Conservation (phyloP, 305 asterid species). For the Fraxinus albicans region DNA sequence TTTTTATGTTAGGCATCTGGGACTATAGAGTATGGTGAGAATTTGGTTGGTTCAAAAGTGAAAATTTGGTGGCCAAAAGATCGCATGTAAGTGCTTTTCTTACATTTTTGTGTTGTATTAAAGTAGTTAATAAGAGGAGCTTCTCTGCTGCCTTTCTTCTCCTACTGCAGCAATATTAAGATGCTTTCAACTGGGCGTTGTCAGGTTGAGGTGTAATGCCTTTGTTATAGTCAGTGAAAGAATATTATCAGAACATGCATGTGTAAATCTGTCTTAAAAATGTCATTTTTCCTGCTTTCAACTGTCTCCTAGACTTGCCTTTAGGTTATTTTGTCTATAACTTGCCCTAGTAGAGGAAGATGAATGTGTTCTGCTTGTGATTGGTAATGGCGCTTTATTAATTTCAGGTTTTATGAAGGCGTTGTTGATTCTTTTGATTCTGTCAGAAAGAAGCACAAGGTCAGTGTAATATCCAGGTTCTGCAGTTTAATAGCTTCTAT, state of each 20-base stretch:
- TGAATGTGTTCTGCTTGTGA: slow-evolving; percentile 8
- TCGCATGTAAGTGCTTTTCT: slow-evolving; percentile 50
- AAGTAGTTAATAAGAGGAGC: slow-evolving; percentile 5
- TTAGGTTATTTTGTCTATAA: neutral
- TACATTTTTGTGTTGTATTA: neutral
- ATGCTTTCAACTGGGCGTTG: neutral
- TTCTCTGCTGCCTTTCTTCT: neutral
- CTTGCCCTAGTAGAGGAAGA: neutral
- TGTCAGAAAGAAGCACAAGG: slow-evolving; percentile 77
- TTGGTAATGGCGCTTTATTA: slow-evolving; percentile 18
- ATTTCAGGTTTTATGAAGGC: slow-evolving; percentile 83
- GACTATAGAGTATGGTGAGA: slow-evolving; percentile 40
- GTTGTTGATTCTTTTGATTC: slow-evolving; percentile 62
- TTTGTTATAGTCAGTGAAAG: neutral
- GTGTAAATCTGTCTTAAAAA: neutral
- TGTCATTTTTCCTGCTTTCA: neutral
- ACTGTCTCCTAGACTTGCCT: neutral
- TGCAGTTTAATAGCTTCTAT: neutral
- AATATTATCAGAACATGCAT: neutral
- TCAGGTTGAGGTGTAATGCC: neutral
- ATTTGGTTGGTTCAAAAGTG: slow-evolving; percentile 73
- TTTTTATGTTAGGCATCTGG: slow-evolving; percentile 54
- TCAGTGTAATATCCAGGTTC: slow-evolving; percentile 30
- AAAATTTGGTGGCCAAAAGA: slow-evolving; percentile 95
- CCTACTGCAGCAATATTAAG: neutral